phyloP scores from a whole-genome alignment of 257 asterid species.

The Fraxinus quadrangulata region DNA sequence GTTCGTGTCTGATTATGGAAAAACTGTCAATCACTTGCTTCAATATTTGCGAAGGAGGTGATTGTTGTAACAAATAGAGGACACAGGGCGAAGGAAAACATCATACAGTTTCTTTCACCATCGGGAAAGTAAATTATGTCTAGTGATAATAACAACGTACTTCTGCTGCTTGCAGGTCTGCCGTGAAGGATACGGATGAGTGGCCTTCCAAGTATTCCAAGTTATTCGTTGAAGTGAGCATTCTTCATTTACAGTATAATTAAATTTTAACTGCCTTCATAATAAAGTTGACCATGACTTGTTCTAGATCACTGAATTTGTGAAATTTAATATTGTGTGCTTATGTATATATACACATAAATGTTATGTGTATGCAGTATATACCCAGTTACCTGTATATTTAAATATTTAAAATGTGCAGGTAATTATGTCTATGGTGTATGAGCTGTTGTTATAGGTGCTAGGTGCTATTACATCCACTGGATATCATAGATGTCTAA shows the following conservation, averaged over 20 bases:
- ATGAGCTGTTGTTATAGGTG: background rate
- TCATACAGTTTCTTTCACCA: slow-evolving; percentile 13
- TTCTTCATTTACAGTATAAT: slow-evolving; percentile 19
- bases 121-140: slow-evolving; percentile 6
- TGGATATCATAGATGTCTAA: background rate
- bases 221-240: slow-evolving; percentile 79
- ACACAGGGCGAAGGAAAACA: slow-evolving; percentile 8
- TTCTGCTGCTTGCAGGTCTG: slow-evolving; percentile 55
- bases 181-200: slow-evolving; percentile 88
- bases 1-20: background rate
- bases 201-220: slow-evolving; percentile 99
- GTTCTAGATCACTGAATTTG: slow-evolving; percentile 5
- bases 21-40: background rate
- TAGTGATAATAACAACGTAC: slow-evolving; percentile 15
- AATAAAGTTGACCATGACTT: background rate
- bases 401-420: background rate
- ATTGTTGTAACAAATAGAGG: background rate
- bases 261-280: slow-evolving; percentile 20
- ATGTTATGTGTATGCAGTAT: background rate
- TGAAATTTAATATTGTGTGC: background rate
- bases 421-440: background rate
- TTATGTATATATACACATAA: background rate
- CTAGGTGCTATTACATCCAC: background rate
- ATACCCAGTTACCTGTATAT: background rate
- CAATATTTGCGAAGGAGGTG: background rate